Base-by-base conservation (phyloP, 1,139 yeast species). In the Sugiyamaella grinbergsii region DNA sequence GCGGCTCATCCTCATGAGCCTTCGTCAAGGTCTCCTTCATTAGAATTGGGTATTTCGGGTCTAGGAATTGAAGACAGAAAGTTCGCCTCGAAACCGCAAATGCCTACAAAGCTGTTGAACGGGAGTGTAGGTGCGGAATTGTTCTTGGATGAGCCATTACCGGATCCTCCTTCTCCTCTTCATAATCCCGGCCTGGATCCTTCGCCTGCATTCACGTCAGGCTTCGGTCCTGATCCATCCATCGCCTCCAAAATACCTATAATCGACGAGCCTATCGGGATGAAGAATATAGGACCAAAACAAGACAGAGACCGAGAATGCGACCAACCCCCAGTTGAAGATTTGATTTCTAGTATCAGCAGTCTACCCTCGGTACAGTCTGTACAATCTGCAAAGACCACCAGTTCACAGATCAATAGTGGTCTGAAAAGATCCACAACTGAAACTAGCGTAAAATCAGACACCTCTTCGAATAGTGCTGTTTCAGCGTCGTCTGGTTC, bases 1-100 rank as follows among this genome's bases (percentile, higher is more conserved):
- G 44, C 33, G n/a, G 44, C 44, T 26, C 36, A 41, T 41, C 44
- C 44, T 3, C 23, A 26, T 11, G 36, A 41, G 18, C 22, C 36
- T 11, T 15, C 24, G 4, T 36, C 39, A 4, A 23, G 19, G 26
- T 18, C 39, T 36, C 42, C 19, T 11, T 24, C 29, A n/a, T 26
- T 38, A n/a, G 32, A 18, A n/a, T n/a, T n/a, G 5, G n/a, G 20
- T 34, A 33, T 32, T n/a, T 24, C 20, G 8, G 26, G 28, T 36
- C 18, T 39, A 13, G 42, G 22, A 5, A 20, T 40, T 5, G 20
- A 5, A 6, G 19, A 18, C 2, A 40, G 16, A 29, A 19, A 13
- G 10, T 18, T 18, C 11, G 7, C 4, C 33, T 22, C 11, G 10
- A 22, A 22, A 6, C 28, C 45, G 31, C 26, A 28, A 31, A 29